Evolutionary conservation across 2,329 filamentous ascomycete species (phyloP), one percentile per base, ranked within the genome.

Genomic region (Ophiostoma sp.): DNA sequence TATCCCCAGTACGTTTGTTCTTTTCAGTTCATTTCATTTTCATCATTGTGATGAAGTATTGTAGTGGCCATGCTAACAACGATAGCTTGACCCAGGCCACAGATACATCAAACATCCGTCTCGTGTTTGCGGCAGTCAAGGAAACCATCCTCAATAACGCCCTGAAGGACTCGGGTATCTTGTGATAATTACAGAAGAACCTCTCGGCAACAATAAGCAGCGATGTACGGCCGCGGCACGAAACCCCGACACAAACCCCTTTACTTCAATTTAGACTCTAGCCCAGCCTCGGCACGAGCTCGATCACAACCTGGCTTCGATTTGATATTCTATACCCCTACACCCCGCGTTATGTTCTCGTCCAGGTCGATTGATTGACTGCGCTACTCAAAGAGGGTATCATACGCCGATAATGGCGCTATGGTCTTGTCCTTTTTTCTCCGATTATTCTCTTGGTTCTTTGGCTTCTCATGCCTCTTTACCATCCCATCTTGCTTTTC

Each of bases 91-190:
- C 95, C 44, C 95, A 99, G 90, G 95, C 95, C 65, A 99, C 95
- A 73, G 95, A 99, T 79, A 99, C 95, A 4, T 97, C 94, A 68
- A 99, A 99, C 78, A 97, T 99, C 77, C 92, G 95, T 74, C 86
- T 99, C 52, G 95, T 99, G 67, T 99, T 99, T 80, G 95, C 94
- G 44, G 95, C 95, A 10, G 95, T 99, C 72, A 99, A 99, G 80
- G 95, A 99, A 82, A 99, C 95, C 44, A 99, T 99, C 77, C 83
- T 99, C 75, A 96, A 98, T 80, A 99, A 99, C 79, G 95, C 95
- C 67, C 86, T 99, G 75, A 97, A 96, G 82, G 95, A 99, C 80
- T 98, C 95, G 31, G 95, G 95, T 75, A 98, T 99, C 79, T 87
- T 99, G 76, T 93, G 81, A 90, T 74, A 33, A 60, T 39, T 57